Base-by-base conservation (phyloP, 1,139 yeast genomes). In the Kurtzmaniella quercitrusa region DNA sequence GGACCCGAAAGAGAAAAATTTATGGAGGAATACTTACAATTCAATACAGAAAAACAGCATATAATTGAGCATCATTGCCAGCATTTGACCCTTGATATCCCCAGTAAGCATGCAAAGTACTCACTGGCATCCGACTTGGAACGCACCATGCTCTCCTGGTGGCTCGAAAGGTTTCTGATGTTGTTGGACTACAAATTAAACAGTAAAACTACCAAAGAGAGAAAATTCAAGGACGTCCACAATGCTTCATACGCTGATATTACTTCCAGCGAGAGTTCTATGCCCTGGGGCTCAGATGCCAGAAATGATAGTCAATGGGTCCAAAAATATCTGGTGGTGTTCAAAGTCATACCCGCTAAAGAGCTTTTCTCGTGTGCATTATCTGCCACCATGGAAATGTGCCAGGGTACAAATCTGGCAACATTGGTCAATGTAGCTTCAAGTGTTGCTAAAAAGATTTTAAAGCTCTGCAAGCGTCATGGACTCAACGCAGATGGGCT, bases 21-120 rank as follows among this genome's bases (percentile, higher is more conserved):
- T 45, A 49, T 64, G 59, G 36, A 48, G 1, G 48, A 55, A 3
- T 70, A 70, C 47, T 47, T 51, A 15, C 38, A 46, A 5, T 61
- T 55, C 49, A 66, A 61, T 48, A 44, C 40, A 27, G 38, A 38
- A 8, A 66, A 63, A 45, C 68, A 68, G 44, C 43, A 54, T 10
- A 47, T 52, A 4, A 47, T 67, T 3, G 73, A 68, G 40, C 43
- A 53, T 3, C 49, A 54, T 40, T 56, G 60, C 39, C 51, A 51
- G 16, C 49, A 56, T 23, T 45, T 63, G 34, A 44, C 55, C 17
- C 54, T 38, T 41, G 41, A 23, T 18, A 23, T 12, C 41, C 43
- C 37, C 31, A 37, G n/a, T 34, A 18, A 27, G 36, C 37, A 34
- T 16, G 34, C 33, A 17, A 11, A n/a, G 7, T 14, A 45, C 49